A percentile compares a stretch with the other conserved stretches of the same genome.
Conservation (phyloP, 2,329 filamentous ascomycete genomes). For the Pestalotiopsis sp. region DNA sequence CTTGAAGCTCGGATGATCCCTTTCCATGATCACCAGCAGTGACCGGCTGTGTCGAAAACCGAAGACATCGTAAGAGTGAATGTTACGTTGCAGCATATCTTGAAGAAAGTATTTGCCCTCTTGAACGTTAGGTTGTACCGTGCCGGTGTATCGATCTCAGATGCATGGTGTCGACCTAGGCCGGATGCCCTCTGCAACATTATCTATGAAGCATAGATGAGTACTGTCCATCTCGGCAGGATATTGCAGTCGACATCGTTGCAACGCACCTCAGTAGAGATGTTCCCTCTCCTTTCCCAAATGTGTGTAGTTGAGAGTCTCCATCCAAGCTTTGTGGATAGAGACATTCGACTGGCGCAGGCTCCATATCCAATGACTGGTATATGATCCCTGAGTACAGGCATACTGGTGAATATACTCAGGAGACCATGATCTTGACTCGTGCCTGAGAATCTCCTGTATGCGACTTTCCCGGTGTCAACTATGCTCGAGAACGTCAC, state of each 20-base stretch:
- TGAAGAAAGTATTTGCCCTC: constrained; percentile 57
- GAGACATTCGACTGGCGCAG: neutral
- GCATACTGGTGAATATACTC: too few species aligned
- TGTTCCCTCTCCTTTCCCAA: constrained; percentile 73
- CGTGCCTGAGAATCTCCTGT: too few species aligned
- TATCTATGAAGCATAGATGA: constrained; percentile 78
- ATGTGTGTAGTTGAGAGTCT: constrained; percentile 67
- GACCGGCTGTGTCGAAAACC: too few species aligned
- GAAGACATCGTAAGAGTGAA: too few species aligned
- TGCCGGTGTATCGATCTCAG: constrained; percentile 34
- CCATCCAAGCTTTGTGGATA: constrained; percentile 49
- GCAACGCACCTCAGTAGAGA: constrained; percentile 73
- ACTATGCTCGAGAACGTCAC: constrained; percentile 69
- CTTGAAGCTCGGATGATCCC: constrained; percentile 71
- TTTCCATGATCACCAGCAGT: constrained; percentile 54
- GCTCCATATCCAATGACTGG: neutral
- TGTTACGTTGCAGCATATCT: too few species aligned
- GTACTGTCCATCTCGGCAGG: constrained; percentile 71
- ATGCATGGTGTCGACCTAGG: constrained; percentile 38
- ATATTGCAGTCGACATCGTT: constrained; percentile 75
- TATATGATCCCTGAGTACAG: too few species aligned
- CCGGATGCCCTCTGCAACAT: constrained; percentile 65
- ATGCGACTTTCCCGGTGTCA: too few species aligned
- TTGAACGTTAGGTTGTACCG: constrained; percentile 70
- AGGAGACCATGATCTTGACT: too few species aligned